Base-by-base conservation (phyloP, 2,329 filamentous ascomycete species). In the Ambrosiella xylebori region DNA sequence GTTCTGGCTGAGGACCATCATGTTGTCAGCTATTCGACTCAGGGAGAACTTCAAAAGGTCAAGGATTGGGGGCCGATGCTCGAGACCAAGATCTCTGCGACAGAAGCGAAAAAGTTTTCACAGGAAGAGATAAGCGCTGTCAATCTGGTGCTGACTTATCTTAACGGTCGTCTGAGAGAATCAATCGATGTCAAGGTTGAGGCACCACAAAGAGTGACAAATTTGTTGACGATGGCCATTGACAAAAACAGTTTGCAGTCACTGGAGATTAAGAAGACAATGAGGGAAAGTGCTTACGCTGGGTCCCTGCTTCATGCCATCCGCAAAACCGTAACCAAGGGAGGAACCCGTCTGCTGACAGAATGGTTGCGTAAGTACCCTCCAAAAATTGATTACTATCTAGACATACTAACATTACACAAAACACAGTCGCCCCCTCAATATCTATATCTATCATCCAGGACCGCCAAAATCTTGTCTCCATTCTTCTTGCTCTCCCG, bases 241-340 rank as follows among this genome's bases (percentile, higher is more conserved):
- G 93, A 98, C 71, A 90, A 85, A 66, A 95, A 90, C 66, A 96
- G 86, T 63, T 77, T 98, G 71, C 80, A 87, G 60, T 88, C 90
- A 1, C 76, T 98, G 3, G 93, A 98, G 69, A 87, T 98, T 63
- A 82, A 88, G 63, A 82, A 83, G 66, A 97, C 93, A 0, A 81
- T 95, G 55, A 80, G 85, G 54, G 91, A 97, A 64, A 83, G 86
- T 2, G 70, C 77, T 17, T 85, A 85, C 44, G 82, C 85, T 62
- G 93, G 93, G 4, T 96, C 90, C 66, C 73, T 98, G 49, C 73
- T 98, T 41, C 89, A 97, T 70, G 86, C 88, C n/a, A 79, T 97
- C 56, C 81, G 90, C 61, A 80, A 85, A 57, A 98, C 93, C 0
- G 86, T 89, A 13, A 98, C 93, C 0, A 95, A 90, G 66, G 90